A percentile compares a stretch with the other conserved stretches of the same genome.
These are phyloP conservation scores for Ottelia alismoides DNA, from an alignment of 106 monocot genomes.

Conservation along the genomic window DNA sequence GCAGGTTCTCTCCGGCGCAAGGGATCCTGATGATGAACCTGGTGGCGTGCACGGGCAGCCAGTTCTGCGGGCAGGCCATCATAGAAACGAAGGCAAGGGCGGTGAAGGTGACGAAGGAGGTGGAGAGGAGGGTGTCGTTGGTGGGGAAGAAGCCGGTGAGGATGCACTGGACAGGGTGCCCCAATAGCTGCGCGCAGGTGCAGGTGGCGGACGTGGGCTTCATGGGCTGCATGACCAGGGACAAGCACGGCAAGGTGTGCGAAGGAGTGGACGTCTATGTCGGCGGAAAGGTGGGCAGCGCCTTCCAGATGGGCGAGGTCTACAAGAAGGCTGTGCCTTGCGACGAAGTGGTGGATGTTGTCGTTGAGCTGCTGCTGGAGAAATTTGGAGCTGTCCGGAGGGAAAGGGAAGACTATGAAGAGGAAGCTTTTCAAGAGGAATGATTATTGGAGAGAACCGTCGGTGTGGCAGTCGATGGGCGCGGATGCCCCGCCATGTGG, in stretches of 20 bases:
- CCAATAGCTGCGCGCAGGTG: constrained; percentile 88
- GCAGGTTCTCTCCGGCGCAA: constrained; percentile 45
- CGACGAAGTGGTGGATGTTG: constrained; percentile 50
- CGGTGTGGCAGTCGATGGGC: too few relatives aligned
- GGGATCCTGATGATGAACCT: constrained; percentile 55
- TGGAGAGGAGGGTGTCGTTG: constrained; percentile 53
- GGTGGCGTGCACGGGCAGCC: constrained; percentile 93
- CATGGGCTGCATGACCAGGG: constrained; percentile 88
- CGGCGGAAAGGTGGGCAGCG: constrained; percentile 71
- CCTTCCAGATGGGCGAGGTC: constrained; percentile 59
- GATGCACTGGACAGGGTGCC: constrained; percentile 98
- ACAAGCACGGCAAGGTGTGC: constrained; percentile 41
- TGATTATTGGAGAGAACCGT: too few relatives aligned
- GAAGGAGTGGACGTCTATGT: constrained; percentile 76
- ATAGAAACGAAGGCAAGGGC: constrained; percentile 95
- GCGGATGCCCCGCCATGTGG: too few relatives aligned
- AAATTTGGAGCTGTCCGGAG: constrained; percentile 67
- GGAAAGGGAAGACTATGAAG: constrained; percentile 72
- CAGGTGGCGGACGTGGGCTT: constrained; percentile 94
- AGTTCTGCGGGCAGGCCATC: constrained; percentile 97
- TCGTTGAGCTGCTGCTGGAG: constrained; percentile 27
- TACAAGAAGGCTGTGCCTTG: constrained; percentile 86
- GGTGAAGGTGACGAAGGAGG: constrained; percentile 50
- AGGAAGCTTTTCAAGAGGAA: too few relatives aligned
- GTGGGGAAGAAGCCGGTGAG: constrained; percentile 42